These are phyloP conservation scores for Trypanosoma brucei DNA, from an alignment of 208 protist genomes.

Conservation along the genomic window DNA sequence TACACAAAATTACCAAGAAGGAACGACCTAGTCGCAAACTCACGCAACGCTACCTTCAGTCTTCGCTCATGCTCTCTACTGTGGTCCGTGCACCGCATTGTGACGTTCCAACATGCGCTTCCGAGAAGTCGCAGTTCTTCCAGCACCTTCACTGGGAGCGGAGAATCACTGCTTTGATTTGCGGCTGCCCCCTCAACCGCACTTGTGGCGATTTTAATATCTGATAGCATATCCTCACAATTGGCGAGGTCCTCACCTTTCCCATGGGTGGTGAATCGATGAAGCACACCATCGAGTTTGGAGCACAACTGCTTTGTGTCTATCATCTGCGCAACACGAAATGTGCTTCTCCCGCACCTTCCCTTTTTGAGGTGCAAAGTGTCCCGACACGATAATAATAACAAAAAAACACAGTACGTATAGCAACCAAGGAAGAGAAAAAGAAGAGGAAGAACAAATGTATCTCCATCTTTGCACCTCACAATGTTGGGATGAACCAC, in stretches of 20 bases:
- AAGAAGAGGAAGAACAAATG: too few species aligned
- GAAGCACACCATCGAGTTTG: conserved; percentile 22
- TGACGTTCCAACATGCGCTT: conserved; percentile 61
- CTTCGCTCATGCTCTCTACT: conserved; percentile 6
- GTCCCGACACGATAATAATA: background rate
- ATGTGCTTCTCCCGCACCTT: too few species aligned
- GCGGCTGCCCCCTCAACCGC: background rate
- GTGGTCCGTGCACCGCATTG: conserved; percentile 15
- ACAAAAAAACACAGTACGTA: background rate
- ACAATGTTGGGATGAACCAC: too few species aligned
- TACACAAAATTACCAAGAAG: conserved; percentile 60
- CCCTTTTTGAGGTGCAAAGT: background rate
- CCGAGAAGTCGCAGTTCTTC: conserved; percentile 32
- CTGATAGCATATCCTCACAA: conserved; percentile 10
- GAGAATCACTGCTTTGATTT: conserved; percentile 1
- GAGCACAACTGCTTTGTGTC: conserved; percentile 10
- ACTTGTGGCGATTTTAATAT: conserved; percentile 5
- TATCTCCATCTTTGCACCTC: too few species aligned
- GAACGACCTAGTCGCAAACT: conserved; percentile 43
- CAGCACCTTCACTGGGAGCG: conserved; percentile 37
- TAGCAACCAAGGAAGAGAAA: background rate
- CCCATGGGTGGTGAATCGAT: conserved; percentile 14
- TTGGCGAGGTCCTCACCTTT: conserved; percentile 6
- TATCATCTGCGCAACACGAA: background rate
- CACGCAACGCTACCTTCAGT: conserved; percentile 24